Conservation (phyloP, 1,284 basidiomycete genomes). For the Bjerkandera adusta region DNA sequence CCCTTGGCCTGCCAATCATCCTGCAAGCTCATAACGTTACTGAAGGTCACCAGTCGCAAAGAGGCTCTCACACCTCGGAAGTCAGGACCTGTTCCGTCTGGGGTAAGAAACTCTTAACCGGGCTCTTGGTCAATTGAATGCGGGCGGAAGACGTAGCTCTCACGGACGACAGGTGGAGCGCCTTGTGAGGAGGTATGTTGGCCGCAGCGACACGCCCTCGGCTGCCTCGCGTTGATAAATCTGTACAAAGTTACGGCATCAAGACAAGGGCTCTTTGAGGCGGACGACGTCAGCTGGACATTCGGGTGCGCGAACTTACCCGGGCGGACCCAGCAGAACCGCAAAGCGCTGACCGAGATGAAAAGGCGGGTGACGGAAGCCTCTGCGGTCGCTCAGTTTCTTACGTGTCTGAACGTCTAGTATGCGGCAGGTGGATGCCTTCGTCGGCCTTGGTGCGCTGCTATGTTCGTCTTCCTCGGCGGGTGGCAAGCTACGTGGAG, state of each 20-base stretch:
- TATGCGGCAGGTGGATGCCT: no score
- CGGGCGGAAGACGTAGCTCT: neutral
- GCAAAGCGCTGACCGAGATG: neutral
- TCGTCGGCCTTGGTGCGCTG: no score
- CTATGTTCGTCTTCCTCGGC: no score
- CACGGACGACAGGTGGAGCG: slow-evolving; percentile 6
- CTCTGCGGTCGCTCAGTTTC: neutral
- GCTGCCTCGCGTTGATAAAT: no score
- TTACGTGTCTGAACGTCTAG: slow-evolving; percentile 1
- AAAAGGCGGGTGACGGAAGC: neutral
- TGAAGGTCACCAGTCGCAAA: slow-evolving; percentile 6
- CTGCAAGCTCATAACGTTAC: slow-evolving; percentile 2
- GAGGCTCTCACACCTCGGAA: slow-evolving; percentile 8
- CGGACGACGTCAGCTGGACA: slow-evolving; percentile 8
- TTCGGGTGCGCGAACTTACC: neutral
- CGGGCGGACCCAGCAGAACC: slow-evolving; percentile 8
- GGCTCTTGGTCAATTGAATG: neutral
- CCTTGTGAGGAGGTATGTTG: no score
- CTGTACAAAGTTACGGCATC: no score
- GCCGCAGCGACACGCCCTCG: no score
- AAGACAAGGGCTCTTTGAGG: no score
- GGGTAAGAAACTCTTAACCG: neutral
- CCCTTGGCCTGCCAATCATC: slow-evolving; percentile 2
- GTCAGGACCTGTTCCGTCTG: neutral
- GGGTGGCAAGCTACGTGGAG: no score